phyloP scores from a whole-genome alignment of 164 flowering plant genomes.

The Echeveria elegans region DNA sequence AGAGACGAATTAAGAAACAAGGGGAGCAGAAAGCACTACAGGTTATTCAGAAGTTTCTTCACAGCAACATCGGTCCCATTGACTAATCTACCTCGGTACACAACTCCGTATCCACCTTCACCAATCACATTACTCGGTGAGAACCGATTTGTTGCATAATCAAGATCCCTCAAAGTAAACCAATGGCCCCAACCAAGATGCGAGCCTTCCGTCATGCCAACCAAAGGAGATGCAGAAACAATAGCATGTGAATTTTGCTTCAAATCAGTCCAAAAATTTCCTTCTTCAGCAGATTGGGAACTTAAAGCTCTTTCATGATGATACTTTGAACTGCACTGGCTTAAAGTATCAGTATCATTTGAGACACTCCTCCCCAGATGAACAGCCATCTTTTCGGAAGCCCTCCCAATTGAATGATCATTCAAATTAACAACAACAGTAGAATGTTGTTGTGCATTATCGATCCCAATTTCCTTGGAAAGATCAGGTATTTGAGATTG shows the following conservation, averaged over 20 bases:
- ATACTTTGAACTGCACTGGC: slow-evolving; percentile 64
- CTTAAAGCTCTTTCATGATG: slow-evolving; percentile 56
- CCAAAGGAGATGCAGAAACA: slow-evolving; percentile 61
- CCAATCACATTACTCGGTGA: no score
- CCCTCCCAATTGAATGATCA: slow-evolving; percentile 39
- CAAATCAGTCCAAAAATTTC: slow-evolving; percentile 54
- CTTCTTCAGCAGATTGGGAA: slow-evolving; percentile 80
- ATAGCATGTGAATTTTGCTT: slow-evolving; percentile 37
- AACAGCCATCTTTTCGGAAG: slow-evolving; percentile 52
- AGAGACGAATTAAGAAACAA: neutral
- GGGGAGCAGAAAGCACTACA: neutral
- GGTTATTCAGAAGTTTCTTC: no score
- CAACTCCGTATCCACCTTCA: no score
- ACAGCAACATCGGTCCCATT: no score
- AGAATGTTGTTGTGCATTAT: slow-evolving; percentile 34
- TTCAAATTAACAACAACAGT: slow-evolving; percentile 22
- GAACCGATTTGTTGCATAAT: no score
- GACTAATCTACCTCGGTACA: slow-evolving; percentile 10
- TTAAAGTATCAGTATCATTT: slow-evolving; percentile 55
- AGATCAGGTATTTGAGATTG: no score
- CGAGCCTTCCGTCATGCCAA: slow-evolving; percentile 70
- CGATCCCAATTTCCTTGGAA: slow-evolving; percentile 72
- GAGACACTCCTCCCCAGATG: slow-evolving; percentile 64
- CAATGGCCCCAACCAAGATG: slow-evolving; percentile 18
- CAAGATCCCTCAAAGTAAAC: no score